phyloP scores from a whole-genome alignment of 2,329 filamentous ascomycete genomes.

The Cytospora mali region DNA sequence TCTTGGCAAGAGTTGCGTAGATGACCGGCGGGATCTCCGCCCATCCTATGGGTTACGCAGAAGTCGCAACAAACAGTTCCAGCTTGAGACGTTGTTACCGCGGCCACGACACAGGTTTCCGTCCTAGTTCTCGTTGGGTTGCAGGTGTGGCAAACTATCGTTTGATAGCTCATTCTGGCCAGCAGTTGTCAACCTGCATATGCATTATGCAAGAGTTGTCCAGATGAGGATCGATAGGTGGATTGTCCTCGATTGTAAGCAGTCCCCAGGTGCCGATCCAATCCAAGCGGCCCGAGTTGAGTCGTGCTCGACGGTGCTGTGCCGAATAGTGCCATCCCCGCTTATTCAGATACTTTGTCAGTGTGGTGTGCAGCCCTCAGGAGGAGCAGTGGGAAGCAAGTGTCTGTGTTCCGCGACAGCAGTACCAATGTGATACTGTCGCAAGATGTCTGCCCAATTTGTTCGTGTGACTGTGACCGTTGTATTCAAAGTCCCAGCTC shows the following conservation, averaged over 20 bases:
- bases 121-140: not conserved
- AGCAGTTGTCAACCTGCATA: not conserved
- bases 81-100: not conserved
- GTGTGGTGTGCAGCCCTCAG: not conserved
- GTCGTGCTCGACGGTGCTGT: not conserved
- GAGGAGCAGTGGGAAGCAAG: conserved; percentile 9
- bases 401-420: not conserved
- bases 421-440: conserved; percentile 5
- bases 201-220: conserved; percentile 10
- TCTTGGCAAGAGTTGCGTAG: not conserved
- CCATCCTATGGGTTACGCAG: not conserved
- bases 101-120: conserved; percentile 2
- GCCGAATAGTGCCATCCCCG: conserved; percentile 7
- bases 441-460: not conserved
- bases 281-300: conserved; percentile 16
- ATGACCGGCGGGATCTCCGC: not conserved
- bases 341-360: not conserved
- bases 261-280: conserved; percentile 8
- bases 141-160: conserved; percentile 7
- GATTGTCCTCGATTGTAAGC: conserved; percentile 8
- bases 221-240: conserved; percentile 7
- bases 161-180: conserved; percentile 7
- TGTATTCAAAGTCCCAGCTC: not conserved
- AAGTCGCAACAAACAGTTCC: conserved; percentile 11
- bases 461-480: not conserved